phyloP scores from a whole-genome alignment of 352 stramenopile species.

The Peronospora belbahrii region DNA sequence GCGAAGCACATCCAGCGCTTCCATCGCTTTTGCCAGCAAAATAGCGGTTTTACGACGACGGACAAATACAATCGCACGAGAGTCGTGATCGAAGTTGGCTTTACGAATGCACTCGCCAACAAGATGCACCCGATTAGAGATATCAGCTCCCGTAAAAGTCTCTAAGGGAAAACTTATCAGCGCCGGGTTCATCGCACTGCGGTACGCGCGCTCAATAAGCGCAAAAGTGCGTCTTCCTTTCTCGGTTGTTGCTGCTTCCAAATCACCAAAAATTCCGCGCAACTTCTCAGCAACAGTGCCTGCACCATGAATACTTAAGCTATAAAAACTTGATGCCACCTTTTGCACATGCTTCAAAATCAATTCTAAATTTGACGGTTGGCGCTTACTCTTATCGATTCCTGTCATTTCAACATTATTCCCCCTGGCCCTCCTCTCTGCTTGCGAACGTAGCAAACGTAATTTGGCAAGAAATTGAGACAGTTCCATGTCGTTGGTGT shows the following conservation, averaged over 20 bases:
- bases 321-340: conserved; percentile 44
- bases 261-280: conserved; percentile 25
- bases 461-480: conserved; percentile 46
- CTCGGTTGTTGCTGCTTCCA: conserved; percentile 16
- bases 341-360: conserved; percentile 39
- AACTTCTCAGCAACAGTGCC: conserved; percentile 29
- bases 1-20: conserved; percentile 38
- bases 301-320: conserved; percentile 41
- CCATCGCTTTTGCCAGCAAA: conserved; percentile 57
- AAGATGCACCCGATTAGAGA: conserved; percentile 49
- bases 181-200: conserved; percentile 22
- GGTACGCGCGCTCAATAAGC: conserved; percentile 28
- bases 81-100: conserved; percentile 44
- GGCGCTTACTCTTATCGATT: conserved; percentile 13
- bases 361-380: conserved; percentile 31
- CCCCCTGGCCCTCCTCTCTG: conserved; percentile 10
- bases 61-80: conserved; percentile 75
- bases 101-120: conserved; percentile 40
- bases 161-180: conserved; percentile 24
- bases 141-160: conserved; percentile 23
- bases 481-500: conserved; percentile 43
- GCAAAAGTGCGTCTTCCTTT: conserved; percentile 23
- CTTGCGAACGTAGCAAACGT: conserved; percentile 16
- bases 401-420: conserved; percentile 9
- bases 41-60: conserved; percentile 58